These are phyloP conservation scores for Flaveria linearis DNA, from an alignment of 129 eudicot species.

Conservation along the genomic window DNA sequence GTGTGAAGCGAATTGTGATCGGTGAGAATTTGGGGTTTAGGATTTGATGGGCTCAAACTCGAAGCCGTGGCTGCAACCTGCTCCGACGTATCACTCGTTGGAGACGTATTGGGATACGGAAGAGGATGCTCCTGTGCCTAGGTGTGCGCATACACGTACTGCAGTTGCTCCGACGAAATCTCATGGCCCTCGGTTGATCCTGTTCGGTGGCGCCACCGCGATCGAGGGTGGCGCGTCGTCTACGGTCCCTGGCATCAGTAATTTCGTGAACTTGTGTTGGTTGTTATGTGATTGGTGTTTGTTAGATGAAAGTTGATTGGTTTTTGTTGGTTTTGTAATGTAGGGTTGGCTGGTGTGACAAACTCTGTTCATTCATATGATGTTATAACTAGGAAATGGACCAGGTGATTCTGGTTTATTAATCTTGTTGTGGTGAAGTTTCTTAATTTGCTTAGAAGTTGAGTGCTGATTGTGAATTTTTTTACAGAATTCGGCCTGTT, in stretches of 20 bases:
- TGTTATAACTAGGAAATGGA: constrained; percentile 89
- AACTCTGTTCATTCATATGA: constrained; percentile 89
- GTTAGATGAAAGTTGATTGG: background rate
- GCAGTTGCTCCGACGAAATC: constrained; percentile 82
- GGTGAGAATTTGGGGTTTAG: constrained; percentile 3
- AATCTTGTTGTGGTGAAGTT: constrained; percentile 2
- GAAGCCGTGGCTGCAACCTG: constrained; percentile 82
- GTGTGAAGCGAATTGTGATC: constrained; percentile 14
- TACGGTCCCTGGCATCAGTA: constrained; percentile 79
- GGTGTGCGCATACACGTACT: constrained; percentile 89
- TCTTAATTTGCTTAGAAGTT: background rate
- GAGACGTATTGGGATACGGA: constrained; percentile 71
- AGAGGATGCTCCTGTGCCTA: constrained; percentile 87
- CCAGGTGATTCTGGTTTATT: constrained; percentile 43
- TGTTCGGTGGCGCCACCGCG: constrained; percentile 95
- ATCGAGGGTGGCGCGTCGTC: constrained; percentile 79
- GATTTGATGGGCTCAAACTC: constrained; percentile 80
- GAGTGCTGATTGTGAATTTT: constrained; percentile 19
- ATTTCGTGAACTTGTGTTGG: background rate
- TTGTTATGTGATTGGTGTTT: background rate
- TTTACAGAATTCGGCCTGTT: constrained; percentile 64
- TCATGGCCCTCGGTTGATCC: constrained; percentile 83
- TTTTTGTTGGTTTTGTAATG: constrained; percentile 5
- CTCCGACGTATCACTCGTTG: constrained; percentile 59
- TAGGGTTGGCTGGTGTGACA: constrained; percentile 97